These are phyloP conservation scores for Phragmites australis DNA, from an alignment of 176 grass and related monocot species.

Conservation along the genomic window DNA sequence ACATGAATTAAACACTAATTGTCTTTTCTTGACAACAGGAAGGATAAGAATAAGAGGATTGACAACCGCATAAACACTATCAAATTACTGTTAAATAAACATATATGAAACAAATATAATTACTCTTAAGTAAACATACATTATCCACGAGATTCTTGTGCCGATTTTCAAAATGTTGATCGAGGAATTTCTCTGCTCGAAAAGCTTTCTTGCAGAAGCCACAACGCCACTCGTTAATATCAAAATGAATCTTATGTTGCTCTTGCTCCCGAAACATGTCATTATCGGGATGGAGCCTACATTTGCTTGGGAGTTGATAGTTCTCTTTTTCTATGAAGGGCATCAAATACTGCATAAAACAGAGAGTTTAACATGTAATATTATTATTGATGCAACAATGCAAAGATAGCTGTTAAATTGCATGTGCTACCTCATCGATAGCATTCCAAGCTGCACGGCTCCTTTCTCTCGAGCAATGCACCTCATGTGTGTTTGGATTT, in stretches of 20 bases:
- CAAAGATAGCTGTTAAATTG: constrained; percentile 22
- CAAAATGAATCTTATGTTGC: constrained; percentile 84
- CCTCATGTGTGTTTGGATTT: constrained; percentile 53
- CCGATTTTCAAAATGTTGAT: constrained; percentile 93
- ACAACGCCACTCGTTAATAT: constrained; percentile 92
- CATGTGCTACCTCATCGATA: constrained; percentile 71
- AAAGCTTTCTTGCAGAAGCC: constrained; percentile 95
- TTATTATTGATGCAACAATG: constrained; percentile 15
- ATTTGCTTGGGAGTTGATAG: constrained; percentile 76
- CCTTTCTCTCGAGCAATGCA: constrained; percentile 96
- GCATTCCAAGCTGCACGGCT: constrained; percentile 84
- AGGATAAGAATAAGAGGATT: background rate
- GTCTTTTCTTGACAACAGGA: background rate
- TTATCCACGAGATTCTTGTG: constrained; percentile 74
- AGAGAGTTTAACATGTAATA: constrained; percentile 16
- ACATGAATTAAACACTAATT: no score
- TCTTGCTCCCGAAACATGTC: constrained; percentile 97
- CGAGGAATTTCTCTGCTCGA: constrained; percentile 92
- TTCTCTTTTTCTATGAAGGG: constrained; percentile 90
- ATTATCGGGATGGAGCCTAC: constrained; percentile 74
- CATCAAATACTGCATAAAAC: constrained; percentile 82
- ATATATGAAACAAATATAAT: background rate
- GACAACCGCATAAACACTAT: background rate
- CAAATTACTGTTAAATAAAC: constrained; percentile 12
- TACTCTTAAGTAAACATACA: constrained; percentile 49